phyloP scores from a whole-genome alignment of 495 filamentous ascomycete species.

The Tuber indicum region DNA sequence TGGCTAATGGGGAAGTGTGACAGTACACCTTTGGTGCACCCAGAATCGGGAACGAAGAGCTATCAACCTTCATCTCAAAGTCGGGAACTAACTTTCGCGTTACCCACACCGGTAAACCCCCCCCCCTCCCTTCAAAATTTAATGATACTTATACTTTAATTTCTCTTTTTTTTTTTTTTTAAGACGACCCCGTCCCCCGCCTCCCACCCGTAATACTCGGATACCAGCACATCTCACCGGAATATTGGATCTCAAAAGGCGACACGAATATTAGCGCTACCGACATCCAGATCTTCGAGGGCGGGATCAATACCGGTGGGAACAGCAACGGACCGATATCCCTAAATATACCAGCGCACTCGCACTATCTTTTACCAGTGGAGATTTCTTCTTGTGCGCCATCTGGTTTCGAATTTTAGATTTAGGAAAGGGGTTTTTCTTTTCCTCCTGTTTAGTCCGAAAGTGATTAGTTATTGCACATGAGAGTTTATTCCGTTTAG shows the following conservation, averaged over 20 bases:
- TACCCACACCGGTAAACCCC: constrained; percentile 48
- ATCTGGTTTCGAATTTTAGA: neutral
- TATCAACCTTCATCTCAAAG: constrained; percentile 50
- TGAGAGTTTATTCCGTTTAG: neutral
- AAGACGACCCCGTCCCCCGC: constrained; percentile 51
- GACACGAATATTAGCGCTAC: neutral
- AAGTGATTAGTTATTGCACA: neutral
- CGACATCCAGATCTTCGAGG: constrained; percentile 12
- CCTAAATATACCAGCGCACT: constrained; percentile 29
- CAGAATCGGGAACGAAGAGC: constrained; percentile 49
- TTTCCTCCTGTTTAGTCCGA: neutral
- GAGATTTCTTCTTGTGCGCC: constrained; percentile 1
- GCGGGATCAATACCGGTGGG: constrained; percentile 10
- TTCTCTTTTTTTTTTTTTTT: neutral
- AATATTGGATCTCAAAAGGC: constrained; percentile 45
- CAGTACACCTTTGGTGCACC: constrained; percentile 56
- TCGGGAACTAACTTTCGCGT: constrained; percentile 52
- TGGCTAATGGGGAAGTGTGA: neutral
- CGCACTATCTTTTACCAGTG: constrained; percentile 25
- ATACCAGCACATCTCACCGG: constrained; percentile 53
- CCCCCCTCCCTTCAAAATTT: neutral
- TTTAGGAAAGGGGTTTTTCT: neutral
- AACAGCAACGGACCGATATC: constrained; percentile 17
- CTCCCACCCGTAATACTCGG: constrained; percentile 49
- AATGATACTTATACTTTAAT: neutral